Evolutionary conservation across 2,329 filamentous ascomycete genomes (phyloP).

Genomic region (Gyromitra esculenta): DNA sequence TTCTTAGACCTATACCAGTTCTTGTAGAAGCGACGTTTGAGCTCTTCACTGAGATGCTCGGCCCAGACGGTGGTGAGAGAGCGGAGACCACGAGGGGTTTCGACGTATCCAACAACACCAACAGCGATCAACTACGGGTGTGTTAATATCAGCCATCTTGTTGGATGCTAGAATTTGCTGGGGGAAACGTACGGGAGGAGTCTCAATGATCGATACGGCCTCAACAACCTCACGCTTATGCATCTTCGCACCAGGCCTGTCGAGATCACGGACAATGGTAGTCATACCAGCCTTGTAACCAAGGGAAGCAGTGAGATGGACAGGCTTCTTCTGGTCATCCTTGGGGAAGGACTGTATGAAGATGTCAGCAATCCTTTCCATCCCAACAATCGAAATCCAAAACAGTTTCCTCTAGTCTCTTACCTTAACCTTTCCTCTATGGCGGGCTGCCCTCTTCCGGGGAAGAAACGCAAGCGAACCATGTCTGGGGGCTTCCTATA

Average conservation of each 20-base stretch:
- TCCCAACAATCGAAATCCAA: not conserved
- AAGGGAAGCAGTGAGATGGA: slow-evolving; percentile 97
- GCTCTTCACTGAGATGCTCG: slow-evolving; percentile 97
- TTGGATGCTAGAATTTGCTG: slow-evolving; percentile 31
- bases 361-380: slow-evolving; percentile 6
- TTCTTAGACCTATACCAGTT: slow-evolving; percentile 99
- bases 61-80: slow-evolving; percentile 99
- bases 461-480: slow-evolving; percentile 89
- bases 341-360: slow-evolving; percentile 79
- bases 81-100: slow-evolving; percentile 98
- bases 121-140: slow-evolving; percentile 90
- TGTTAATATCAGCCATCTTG: slow-evolving; percentile 57
- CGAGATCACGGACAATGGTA: slow-evolving; percentile 98
- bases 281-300: slow-evolving; percentile 99
- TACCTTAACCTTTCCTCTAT: slow-evolving; percentile 98
- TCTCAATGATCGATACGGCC: slow-evolving; percentile 87
- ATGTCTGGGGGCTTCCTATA: slow-evolving; percentile 86
- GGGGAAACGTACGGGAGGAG: slow-evolving; percentile 81
- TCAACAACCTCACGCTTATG: slow-evolving; percentile 99
- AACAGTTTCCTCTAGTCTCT: slow-evolving; percentile 61
- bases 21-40: slow-evolving; percentile 99
- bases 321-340: slow-evolving; percentile 99
- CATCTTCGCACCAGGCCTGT: slow-evolving; percentile 98
- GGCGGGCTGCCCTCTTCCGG: slow-evolving; percentile 82
- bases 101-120: slow-evolving; percentile 99